Evolutionary conservation across 345 rosid genomes (phyloP), one percentile per base, ranked within the genome.

Genomic region (Odontarrhena argentea): DNA sequence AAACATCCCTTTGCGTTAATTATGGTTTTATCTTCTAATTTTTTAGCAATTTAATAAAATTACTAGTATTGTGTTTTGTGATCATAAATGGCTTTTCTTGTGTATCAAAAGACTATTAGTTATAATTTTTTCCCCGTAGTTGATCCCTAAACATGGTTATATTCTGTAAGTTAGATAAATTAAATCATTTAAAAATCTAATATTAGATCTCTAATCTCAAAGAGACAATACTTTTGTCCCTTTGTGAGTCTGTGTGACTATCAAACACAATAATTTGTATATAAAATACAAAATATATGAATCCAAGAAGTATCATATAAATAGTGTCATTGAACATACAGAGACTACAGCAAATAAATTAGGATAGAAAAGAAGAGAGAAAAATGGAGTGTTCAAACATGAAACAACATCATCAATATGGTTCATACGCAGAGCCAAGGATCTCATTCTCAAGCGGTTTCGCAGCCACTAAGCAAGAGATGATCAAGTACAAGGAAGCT

Each of bases 401-500:
- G 85, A 80, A 80, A 68, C 76, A 74, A 60, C 75, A 63, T 54
- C 77, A 82, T 69, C 86, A 82, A 40, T 65, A 73, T 18, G 40
- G 60, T 60, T 65, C 78, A 51, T 69, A 71, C 13, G 63, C 84
- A 81, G 87, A 88, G 70, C 94, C 96, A 44, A 89, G 98, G 74
- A 92, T 92, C 80, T 92, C 98, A n/a, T 92, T 92, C 76, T 92
- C 98, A 35, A 86, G 69, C 47, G 96, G 87, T 59, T 87, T 92
- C 47, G 91, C 74, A 22, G 87, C 86, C 12, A 67, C 64, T 3
- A 74, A 67, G 59, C 67, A 74, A n/a, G 69, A 74, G 25, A 52
- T 64, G 58, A 71, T 43, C 36, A 81, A 71, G 51, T 88, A 88
- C 56, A 89, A 82, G 45, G 98, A 92, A 65, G 92, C 89, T 7